These are phyloP conservation scores for Diaporthe longicolla DNA, from an alignment of 2,329 filamentous ascomycete species.

Conservation along the genomic window DNA sequence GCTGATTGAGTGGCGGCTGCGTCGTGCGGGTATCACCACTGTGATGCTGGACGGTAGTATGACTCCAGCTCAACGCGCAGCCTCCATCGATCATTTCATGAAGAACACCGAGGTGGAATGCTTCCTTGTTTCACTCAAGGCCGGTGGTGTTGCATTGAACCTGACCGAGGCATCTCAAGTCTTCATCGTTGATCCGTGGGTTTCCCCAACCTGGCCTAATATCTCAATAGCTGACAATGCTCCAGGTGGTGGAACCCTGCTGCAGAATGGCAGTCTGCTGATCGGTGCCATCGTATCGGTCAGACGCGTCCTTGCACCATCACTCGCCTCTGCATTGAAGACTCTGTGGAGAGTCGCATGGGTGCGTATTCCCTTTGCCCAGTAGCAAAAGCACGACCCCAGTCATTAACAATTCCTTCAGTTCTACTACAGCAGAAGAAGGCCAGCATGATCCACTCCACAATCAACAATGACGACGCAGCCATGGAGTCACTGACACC, in stretches of 20 bases:
- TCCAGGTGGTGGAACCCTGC: slow-evolving; percentile 98
- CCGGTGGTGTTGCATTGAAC: slow-evolving; percentile 95
- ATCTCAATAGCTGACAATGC: slow-evolving; percentile 32
- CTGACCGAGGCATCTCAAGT: slow-evolving; percentile 94
- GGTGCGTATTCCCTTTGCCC: not conserved
- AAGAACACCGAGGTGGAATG: slow-evolving; percentile 93
- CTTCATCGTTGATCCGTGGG: slow-evolving; percentile 95
- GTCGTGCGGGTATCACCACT: slow-evolving; percentile 96
- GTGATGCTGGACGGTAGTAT: slow-evolving; percentile 99
- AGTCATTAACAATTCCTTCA: not conserved
- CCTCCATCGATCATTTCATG: slow-evolving; percentile 97
- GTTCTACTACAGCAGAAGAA: slow-evolving; percentile 98
- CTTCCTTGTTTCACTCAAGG: slow-evolving; percentile 95
- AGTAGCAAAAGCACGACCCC: not conserved
- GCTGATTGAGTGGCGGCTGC: slow-evolving; percentile 95
- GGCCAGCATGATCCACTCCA: slow-evolving; percentile 96
- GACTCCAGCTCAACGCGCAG: slow-evolving; percentile 93
- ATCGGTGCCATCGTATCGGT: slow-evolving; percentile 94
- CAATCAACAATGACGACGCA: slow-evolving; percentile 92
- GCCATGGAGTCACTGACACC: slow-evolving; percentile 93
- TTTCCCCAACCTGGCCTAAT: slow-evolving; percentile 47
- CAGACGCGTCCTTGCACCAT: slow-evolving; percentile 95
- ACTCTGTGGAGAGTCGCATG: slow-evolving; percentile 96
- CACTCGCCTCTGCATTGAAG: slow-evolving; percentile 94
- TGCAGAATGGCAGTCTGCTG: slow-evolving; percentile 98